Base-by-base conservation (phyloP, 2,329 filamentous ascomycete species). In the Xylariales sp. region DNA sequence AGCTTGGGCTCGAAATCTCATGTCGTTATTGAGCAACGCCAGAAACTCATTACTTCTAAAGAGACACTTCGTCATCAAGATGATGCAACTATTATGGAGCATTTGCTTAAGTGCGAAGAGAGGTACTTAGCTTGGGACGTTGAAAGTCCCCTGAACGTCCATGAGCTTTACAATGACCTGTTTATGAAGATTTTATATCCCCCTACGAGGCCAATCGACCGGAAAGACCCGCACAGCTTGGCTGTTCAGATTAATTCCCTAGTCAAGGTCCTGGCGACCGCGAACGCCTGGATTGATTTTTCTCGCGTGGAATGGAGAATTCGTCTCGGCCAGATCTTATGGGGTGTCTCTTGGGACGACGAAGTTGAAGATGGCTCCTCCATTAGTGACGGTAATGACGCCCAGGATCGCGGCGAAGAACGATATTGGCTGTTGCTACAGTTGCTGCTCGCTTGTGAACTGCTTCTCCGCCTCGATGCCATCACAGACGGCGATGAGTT, bases 301-400 rank as follows among this genome's bases (percentile, higher is more conserved):
- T 83, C 81, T 15, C 71, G 81, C 21, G 79, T 88, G 6, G 83
- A 88, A 54, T 88, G 83, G 83, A 74, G 84, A 25, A 83, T 88
- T 41, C 71, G 82, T 11, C 66, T 88, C 2, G 84, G 84, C 6
- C 83, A 87, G 58, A 70, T 88, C 29, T 60, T 88, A 3, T 88
- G 83, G 83, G 80, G 74, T 13, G 62, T 67, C 13, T 61, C 66
- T 5, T 54, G 68, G 18, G 72, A 74, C 29, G 74, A 76, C 45
- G 66, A 70, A 32, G 47, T 72, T n/a, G 68, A 70, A 29, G 76
- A 78, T 41, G 68, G 69, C 16, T 65, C 70, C n/a, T 65, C 67
- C 10, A 67, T 73, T 32, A 65, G 67, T 33, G 70, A 76, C 41
- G 67, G 65, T 15, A 64, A 67, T 16, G 64, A 65, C 21, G 53